Evolutionary conservation across 2,329 filamentous ascomycete genomes (phyloP), one percentile per base, ranked within the genome.

Genomic region (Neodidymelliopsis sp.): DNA sequence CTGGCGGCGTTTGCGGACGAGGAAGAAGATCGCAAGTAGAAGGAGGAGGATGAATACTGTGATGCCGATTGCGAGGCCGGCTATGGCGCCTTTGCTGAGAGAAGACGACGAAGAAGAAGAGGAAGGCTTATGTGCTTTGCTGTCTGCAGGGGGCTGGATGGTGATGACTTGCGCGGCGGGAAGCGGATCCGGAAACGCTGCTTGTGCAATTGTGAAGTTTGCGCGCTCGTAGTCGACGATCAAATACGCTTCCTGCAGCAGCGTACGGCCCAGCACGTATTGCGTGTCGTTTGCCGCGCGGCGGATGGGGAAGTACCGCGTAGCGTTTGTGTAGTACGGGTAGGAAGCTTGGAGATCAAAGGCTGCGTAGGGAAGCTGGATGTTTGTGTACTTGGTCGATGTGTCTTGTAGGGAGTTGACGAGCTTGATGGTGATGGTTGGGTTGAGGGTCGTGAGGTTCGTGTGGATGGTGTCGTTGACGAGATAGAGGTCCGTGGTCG

Each of bases 271-370:
- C 22, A 90, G 79, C 12, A 84, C 81, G 62, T 84, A 80, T 57
- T 83, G 78, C 15, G 77, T 76, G 31, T 79, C 77, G 53, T 82
- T 79, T 25, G 79, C 67, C 11, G 83, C 75, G 47, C 81, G 81
- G 56, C 82, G 80, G 33, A 90, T 76, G 3, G 86, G 85, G 51
- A 90, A 89, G 62, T 90, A 90, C 15, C 49, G 81, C 3, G 84
- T 86, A 28, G 84, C 80, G 57, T 86, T 86, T 46, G 82, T 74
- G 11, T 87, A 73, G 7, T 79, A 82, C 63, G 76, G 64, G 81
- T 84, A 76, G 2, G 77, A 76, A 13, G 73, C 62, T 45, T 74
- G 63, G 3, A 79, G 66, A 52, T 80, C 77, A 56, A 81, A 80
- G 4, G 77, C 75, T 7, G 71, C 71, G 55, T 81, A 81, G 4